These are phyloP conservation scores for Myxozyma geophila DNA, from an alignment of 805 yeast genomes.

Conservation along the genomic window DNA sequence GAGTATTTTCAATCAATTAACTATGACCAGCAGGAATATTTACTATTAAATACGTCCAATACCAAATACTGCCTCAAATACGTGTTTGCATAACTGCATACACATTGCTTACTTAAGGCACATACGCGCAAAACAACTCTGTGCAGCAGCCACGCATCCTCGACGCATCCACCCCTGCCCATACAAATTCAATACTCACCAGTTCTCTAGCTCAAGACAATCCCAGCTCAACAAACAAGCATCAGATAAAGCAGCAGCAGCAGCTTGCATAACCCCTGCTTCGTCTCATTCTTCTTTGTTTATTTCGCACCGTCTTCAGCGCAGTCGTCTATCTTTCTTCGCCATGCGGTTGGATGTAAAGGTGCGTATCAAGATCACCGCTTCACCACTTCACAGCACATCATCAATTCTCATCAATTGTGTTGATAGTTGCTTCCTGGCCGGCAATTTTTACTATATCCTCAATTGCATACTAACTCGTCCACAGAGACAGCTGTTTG, in stretches of 20 bases:
- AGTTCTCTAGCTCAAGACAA: not conserved
- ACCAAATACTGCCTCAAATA: too few relatives aligned
- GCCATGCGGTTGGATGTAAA: constrained; percentile 58
- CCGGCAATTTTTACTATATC: not conserved
- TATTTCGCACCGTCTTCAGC: not conserved
- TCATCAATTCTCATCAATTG: not conserved
- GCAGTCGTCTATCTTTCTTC: not conserved
- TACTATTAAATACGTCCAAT: not conserved
- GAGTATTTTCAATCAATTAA: not conserved
- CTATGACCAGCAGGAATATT: not conserved
- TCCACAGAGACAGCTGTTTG: constrained; percentile 61
- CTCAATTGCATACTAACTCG: constrained; percentile 1
- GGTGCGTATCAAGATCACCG: constrained; percentile 17
- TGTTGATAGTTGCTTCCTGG: not conserved
- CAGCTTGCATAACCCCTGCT: too few relatives aligned
- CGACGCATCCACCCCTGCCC: constrained; percentile 9
- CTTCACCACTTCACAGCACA: not conserved
- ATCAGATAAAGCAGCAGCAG: too few relatives aligned
- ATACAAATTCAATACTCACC: not conserved
- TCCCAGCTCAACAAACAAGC: not conserved
- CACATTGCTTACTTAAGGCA: not conserved
- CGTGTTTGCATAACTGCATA: not conserved
- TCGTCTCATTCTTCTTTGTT: not conserved
- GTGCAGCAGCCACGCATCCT: constrained; percentile 10
- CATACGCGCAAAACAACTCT: not conserved